These are phyloP conservation scores for Mortierella sp. DNA, from an alignment of 371 early-diverging fungal genomes.

Conservation along the genomic window DNA sequence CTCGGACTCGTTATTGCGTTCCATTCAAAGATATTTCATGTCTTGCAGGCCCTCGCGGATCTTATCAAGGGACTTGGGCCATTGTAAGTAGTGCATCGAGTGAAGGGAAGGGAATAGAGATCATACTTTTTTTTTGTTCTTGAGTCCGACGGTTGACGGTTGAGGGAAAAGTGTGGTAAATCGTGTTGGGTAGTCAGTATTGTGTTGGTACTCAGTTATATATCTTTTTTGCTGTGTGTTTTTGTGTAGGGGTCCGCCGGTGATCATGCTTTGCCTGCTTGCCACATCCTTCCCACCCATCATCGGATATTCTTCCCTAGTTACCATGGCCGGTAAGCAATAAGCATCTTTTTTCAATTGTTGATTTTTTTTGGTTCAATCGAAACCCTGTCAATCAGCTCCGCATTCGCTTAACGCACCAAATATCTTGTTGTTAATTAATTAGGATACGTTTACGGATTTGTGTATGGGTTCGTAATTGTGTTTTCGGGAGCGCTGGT, in stretches of 20 bases:
- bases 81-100: slow-evolving; percentile 19
- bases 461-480: slow-evolving; percentile 68
- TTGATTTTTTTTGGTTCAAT: no score
- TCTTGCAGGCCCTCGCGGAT: slow-evolving; percentile 32
- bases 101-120: neutral
- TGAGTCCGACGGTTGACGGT: no score
- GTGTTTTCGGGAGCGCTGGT: slow-evolving; percentile 70
- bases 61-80: slow-evolving; percentile 39
- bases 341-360: no score
- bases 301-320: slow-evolving; percentile 75
- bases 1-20: slow-evolving; percentile 25
- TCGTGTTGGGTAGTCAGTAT: no score
- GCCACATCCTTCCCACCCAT: slow-evolving; percentile 77
- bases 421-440: neutral
- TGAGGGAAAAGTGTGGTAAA: no score
- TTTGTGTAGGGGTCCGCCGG: slow-evolving; percentile 34
- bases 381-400: no score
- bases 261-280: slow-evolving; percentile 55
- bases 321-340: slow-evolving; percentile 64
- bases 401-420: no score
- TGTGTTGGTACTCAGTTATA: neutral
- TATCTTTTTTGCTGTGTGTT: neutral
- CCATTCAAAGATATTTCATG: slow-evolving; percentile 36
- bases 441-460: slow-evolving; percentile 77
- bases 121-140: no score